Conservation (phyloP, 108 stramenopile genomes). For the Craspedostauros australis region DNA sequence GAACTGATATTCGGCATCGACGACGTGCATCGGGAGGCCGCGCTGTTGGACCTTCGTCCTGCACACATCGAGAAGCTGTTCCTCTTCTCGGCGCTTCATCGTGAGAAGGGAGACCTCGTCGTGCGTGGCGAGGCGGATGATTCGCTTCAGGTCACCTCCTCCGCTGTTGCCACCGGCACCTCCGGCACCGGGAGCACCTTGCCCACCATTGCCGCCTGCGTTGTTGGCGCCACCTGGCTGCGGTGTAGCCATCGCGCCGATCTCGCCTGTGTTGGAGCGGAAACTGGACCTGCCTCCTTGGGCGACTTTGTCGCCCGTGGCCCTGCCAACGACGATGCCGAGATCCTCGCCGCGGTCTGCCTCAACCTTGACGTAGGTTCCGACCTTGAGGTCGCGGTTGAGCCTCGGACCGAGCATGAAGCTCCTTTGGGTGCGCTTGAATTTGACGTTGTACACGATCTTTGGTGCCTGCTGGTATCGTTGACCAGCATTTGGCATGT, state of each 20-base stretch:
- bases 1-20: slow-evolving; percentile 97
- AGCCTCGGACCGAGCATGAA: slow-evolving; percentile 72
- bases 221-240: slow-evolving; percentile 4
- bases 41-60: slow-evolving; percentile 85
- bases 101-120: slow-evolving; percentile 81
- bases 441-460: slow-evolving; percentile 86
- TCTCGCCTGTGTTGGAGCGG: slow-evolving; percentile 31
- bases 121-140: slow-evolving; percentile 79
- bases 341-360: slow-evolving; percentile 97
- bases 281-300: slow-evolving; percentile 21
- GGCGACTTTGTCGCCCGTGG: slow-evolving; percentile 57
- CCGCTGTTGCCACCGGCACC: slow-evolving; percentile 11
- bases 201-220: slow-evolving; percentile 11
- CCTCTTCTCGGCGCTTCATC: slow-evolving; percentile 87
- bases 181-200: slow-evolving; percentile 26
- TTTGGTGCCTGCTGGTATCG: slow-evolving; percentile 40
- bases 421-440: slow-evolving; percentile 85
- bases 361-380: slow-evolving; percentile 97
- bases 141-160: slow-evolving; percentile 67
- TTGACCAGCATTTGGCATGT: neutral
- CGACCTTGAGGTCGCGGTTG: slow-evolving; percentile 68
- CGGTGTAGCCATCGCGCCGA: slow-evolving; percentile 9
- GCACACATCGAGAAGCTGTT: slow-evolving; percentile 87
- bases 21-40: slow-evolving; percentile 87
- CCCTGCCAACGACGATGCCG: slow-evolving; percentile 79